Percentiles rank a stretch among this genome's conserved stretches.
phyloP scores from a whole-genome alignment of 2,329 filamentous ascomycete genomes.

The Monilinia laxa region DNA sequence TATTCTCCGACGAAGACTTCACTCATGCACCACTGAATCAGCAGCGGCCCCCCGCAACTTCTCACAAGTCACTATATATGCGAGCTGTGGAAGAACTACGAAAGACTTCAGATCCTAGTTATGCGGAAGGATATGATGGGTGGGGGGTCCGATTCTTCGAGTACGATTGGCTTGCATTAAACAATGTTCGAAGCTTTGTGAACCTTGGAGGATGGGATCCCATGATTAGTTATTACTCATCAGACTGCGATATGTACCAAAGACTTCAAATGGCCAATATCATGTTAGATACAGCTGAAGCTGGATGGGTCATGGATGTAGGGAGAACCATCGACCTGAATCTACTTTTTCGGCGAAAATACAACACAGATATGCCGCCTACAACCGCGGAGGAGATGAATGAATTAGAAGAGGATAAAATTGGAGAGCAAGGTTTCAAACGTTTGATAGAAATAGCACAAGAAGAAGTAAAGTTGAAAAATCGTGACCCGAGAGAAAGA shows the following conservation, averaged over 20 bases:
- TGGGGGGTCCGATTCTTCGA: conserved; percentile 43
- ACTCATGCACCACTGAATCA: conserved; percentile 24
- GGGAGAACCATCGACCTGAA: conserved; percentile 39
- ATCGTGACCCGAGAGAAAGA: conserved; percentile 37
- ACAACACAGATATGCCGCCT: neutral
- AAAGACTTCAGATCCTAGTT: conserved; percentile 43
- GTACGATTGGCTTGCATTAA: conserved; percentile 56
- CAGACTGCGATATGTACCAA: conserved; percentile 55
- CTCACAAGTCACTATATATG: conserved; percentile 49
- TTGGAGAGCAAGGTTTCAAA: conserved; percentile 34
- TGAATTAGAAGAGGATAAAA: neutral
- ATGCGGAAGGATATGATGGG: conserved; percentile 9
- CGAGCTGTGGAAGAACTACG: conserved; percentile 57
- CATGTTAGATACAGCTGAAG: conserved; percentile 43
- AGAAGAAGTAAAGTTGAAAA: conserved; percentile 36
- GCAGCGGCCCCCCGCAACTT: conserved; percentile 21
- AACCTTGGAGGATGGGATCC: conserved; percentile 53
- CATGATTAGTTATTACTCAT: conserved; percentile 55
- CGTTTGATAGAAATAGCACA: conserved; percentile 39
- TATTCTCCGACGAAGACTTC: conserved; percentile 46
- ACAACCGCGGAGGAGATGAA: conserved; percentile 27
- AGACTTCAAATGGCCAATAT: conserved; percentile 47
- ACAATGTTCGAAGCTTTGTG: conserved; percentile 44
- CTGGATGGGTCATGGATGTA: conserved; percentile 49
- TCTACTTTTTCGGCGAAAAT: conserved; percentile 8